Conservation (phyloP, 208 protist genomes). For the Strigomonas galati region DNA sequence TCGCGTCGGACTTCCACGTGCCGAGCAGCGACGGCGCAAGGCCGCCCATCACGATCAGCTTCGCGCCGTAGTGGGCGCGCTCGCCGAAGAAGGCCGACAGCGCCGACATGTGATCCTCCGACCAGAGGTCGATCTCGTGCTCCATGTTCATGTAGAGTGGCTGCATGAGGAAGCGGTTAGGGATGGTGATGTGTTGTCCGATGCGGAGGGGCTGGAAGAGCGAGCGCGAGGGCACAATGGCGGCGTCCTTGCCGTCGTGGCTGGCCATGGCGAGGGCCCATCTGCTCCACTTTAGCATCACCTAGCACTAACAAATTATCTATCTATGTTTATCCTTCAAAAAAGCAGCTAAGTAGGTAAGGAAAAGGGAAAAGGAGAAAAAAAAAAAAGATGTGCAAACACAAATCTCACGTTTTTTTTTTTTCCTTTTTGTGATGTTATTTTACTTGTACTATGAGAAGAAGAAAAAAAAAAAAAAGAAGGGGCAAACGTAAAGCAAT, state of each 20-base stretch:
- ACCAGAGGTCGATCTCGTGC: conserved; percentile 48
- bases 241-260: neutral
- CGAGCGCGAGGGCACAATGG: neutral
- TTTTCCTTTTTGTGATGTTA: conserved; percentile 11
- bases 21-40: conserved; percentile 80
- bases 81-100: conserved; percentile 81
- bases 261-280: no score
- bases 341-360: neutral
- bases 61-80: conserved; percentile 80
- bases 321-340: no score
- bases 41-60: conserved; percentile 88
- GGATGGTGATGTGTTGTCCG: conserved; percentile 39
- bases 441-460: conserved; percentile 9
- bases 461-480: conserved; percentile 18
- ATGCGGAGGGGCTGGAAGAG: conserved; percentile 72
- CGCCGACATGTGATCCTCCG: conserved; percentile 61
- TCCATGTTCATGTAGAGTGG: conserved; percentile 88
- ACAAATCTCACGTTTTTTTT: no score
- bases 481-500: neutral
- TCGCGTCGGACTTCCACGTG: conserved; percentile 68
- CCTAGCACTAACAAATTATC: no score
- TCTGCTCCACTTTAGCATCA: neutral
- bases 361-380: conserved; percentile 9
- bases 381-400: conserved; percentile 15
- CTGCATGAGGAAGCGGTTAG: conserved; percentile 85